These are phyloP conservation scores for Calonectria naviculata DNA, from an alignment of 2,329 filamentous ascomycete species.

Conservation along the genomic window DNA sequence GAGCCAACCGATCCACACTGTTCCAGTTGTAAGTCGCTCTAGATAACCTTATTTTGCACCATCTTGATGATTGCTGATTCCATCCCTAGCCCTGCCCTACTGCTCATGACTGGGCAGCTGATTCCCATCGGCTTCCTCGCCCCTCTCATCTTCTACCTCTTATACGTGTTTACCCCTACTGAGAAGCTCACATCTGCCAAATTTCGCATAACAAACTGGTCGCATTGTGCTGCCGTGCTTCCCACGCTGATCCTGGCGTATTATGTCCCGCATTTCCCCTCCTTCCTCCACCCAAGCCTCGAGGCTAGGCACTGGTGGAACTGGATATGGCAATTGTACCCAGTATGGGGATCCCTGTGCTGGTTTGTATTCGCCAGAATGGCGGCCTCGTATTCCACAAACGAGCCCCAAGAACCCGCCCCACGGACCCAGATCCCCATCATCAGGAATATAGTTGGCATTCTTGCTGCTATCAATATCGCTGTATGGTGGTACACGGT, in stretches of 20 bases:
- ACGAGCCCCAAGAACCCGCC: neutral
- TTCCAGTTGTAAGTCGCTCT: constrained; percentile 36
- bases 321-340: constrained; percentile 46
- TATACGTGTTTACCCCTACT: constrained; percentile 31
- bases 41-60: no score
- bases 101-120: constrained; percentile 36
- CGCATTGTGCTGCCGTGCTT: constrained; percentile 28
- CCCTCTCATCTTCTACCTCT: constrained; percentile 38
- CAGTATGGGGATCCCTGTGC: constrained; percentile 35
- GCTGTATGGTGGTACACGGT: constrained; percentile 35
- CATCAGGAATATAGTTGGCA: constrained; percentile 10
- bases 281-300: constrained; percentile 33
- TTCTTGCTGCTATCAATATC: constrained; percentile 14
- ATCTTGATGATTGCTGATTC: constrained; percentile 9
- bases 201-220: constrained; percentile 14
- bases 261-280: constrained; percentile 29
- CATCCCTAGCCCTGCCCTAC: constrained; percentile 23
- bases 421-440: neutral
- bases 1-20: constrained; percentile 22
- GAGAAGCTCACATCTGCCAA: constrained; percentile 24
- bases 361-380: constrained; percentile 27
- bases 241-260: constrained; percentile 32
- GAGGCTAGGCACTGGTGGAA: constrained; percentile 42
- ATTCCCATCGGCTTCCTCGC: constrained; percentile 32
- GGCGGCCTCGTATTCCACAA: neutral